These are phyloP conservation scores for Conticribra weissflogii DNA, from an alignment of 108 stramenopile species.

Conservation along the genomic window DNA sequence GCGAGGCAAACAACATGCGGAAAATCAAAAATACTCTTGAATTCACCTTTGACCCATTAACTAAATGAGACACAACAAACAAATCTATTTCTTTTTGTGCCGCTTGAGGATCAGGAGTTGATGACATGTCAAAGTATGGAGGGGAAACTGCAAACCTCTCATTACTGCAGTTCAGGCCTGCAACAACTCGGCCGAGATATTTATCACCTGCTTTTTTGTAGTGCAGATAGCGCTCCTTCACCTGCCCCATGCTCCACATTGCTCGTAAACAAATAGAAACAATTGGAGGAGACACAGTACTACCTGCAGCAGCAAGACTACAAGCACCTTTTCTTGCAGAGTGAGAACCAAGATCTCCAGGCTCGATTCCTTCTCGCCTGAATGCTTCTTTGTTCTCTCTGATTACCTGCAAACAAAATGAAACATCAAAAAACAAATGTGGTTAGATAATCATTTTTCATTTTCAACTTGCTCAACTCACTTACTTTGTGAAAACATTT, in stretches of 20 bases:
- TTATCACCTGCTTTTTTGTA: constrained; percentile 24
- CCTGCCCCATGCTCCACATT: constrained; percentile 12
- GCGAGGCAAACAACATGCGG: constrained; percentile 5
- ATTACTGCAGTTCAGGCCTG: constrained; percentile 5
- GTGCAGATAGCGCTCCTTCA: constrained; percentile 22
- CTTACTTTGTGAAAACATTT: too few species aligned
- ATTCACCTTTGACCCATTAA: background rate
- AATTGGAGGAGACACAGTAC: constrained; percentile 24
- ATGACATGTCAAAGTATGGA: constrained; percentile 1
- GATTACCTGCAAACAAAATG: background rate
- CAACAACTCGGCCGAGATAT: constrained; percentile 13
- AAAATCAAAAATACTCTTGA: background rate
- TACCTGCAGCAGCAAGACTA: constrained; percentile 7
- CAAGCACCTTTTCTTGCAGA: constrained; percentile 25
- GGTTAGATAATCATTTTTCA: too few species aligned
- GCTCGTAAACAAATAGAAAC: constrained; percentile 16
- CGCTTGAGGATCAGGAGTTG: background rate
- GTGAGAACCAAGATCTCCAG: constrained; percentile 24
- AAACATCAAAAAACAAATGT: too few species aligned
- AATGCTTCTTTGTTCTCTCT: background rate
- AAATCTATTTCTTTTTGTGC: background rate
- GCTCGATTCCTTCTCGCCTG: constrained; percentile 2
- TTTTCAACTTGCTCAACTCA: too few species aligned
- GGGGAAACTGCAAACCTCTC: constrained; percentile 2
- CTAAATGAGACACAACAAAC: background rate